Evolutionary conservation across 768 basidiomycete species (phyloP), one percentile per base, ranked within the genome.

Genomic region (Lentinus tigrinus): DNA sequence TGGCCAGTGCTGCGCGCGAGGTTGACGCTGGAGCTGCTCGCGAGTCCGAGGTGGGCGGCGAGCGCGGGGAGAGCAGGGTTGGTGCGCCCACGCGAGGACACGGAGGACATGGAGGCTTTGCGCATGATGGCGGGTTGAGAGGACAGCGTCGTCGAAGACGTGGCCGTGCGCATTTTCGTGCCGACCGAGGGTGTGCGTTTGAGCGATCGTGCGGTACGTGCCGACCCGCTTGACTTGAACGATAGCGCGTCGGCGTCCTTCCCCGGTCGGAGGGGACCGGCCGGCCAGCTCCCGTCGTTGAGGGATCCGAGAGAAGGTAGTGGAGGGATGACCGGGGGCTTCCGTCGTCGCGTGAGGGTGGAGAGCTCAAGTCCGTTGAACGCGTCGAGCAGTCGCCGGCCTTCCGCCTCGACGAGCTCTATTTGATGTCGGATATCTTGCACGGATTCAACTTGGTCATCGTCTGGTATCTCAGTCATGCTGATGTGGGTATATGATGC

Each of bases 281-380:
- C 38, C 3, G 48, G 54, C 54, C 62, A 58, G 27, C 34, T 58
- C 38, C 26, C 40, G 31, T 63, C 62, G 42, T 46, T 60, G 47
- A 56, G 62, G 24, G 52, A 62, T 40, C 58, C 56, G 21, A 53
- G 64, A 9, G 58, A 63, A 47, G 63, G 67, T 31, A 59, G 63
- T 14, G 62, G 56, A 23, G 68, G 62, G 31, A 66, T 63, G 21
- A 58, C 42, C 47, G 69, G 74, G 1, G 71, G 76, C 47, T 75
- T 75, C 59, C 73, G 74, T 46, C 77, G 73, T 28, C 77, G 78
- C 10, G 85, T 84, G 47, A 91, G 72, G 21, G 85, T 82, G 34
- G 80, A 87, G 56, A 92, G 75, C 69, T 92, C 90, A 38, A 92
- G 75, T 9, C 90, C 88, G 63, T 83, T 89, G 70, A 92, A 92